Conservation (phyloP, 1,284 basidiomycete genomes). For the Somion occarium region DNA sequence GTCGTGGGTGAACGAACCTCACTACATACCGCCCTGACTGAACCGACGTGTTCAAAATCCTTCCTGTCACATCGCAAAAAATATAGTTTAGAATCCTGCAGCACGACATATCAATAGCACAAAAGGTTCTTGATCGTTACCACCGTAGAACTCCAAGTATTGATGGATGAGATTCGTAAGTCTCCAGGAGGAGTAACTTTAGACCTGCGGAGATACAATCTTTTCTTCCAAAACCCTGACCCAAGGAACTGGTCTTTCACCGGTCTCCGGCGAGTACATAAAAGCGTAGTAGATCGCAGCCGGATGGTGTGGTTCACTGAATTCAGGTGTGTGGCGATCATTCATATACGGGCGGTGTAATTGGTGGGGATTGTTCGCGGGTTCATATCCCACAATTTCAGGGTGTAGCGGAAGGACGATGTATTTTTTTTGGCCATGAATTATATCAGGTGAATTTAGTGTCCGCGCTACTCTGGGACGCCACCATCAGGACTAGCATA, state of each 20-base stretch:
- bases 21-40: too few relatives aligned
- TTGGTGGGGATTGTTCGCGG: conserved; percentile 2
- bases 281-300: background rate
- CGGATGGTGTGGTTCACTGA: background rate
- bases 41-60: too few relatives aligned
- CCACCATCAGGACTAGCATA: too few relatives aligned
- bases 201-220: background rate
- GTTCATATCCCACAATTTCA: background rate
- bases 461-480: too few relatives aligned
- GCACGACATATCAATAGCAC: too few relatives aligned
- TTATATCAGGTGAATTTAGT: too few relatives aligned
- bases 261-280: background rate
- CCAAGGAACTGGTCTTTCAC: background rate
- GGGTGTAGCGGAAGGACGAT: too few relatives aligned
- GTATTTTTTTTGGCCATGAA: too few relatives aligned
- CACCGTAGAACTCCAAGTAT: background rate
- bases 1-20: too few relatives aligned
- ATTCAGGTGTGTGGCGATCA: background rate
- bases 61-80: too few relatives aligned
- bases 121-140: background rate
- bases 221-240: background rate
- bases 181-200: background rate
- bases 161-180: background rate
- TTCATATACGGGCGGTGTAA: background rate
- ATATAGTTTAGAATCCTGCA: too few relatives aligned